These are phyloP conservation scores for Monosporascus sp. DNA, from an alignment of 2,329 filamentous ascomycete genomes.

Conservation along the genomic window DNA sequence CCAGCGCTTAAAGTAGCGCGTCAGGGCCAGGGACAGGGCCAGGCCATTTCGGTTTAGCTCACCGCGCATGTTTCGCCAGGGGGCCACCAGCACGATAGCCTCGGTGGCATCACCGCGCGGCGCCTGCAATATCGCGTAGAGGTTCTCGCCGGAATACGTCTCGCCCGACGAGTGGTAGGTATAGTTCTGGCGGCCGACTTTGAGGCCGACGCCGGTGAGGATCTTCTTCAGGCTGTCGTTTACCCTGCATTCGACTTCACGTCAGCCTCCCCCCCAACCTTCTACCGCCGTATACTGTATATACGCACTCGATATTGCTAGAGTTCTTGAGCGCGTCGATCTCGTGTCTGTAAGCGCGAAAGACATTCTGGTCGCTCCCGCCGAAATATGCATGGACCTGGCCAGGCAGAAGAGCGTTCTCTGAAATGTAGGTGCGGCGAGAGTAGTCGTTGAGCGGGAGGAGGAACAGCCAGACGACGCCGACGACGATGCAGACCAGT, in stretches of 20 bases:
- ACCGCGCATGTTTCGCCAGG: conserved; percentile 77
- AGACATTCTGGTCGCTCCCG: conserved; percentile 91
- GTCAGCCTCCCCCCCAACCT: background rate
- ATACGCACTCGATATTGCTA: conserved; percentile 46
- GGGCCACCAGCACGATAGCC: conserved; percentile 85
- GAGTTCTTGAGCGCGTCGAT: conserved; percentile 56
- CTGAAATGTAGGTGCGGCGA: conserved; percentile 88
- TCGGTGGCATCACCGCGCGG: conserved; percentile 95
- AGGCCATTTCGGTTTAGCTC: conserved; percentile 83
- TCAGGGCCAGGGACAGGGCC: conserved; percentile 76
- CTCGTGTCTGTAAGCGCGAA: conserved; percentile 84
- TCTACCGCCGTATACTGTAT: background rate
- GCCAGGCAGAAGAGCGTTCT: conserved; percentile 90
- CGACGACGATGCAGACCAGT: conserved; percentile 75
- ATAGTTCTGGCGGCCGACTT: conserved; percentile 83
- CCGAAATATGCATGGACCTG: conserved; percentile 98
- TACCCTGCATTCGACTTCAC: conserved; percentile 34
- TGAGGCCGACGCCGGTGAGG: conserved; percentile 73
- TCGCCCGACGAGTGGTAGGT: conserved; percentile 75
- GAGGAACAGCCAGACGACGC: conserved; percentile 82
- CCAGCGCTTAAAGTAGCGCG: conserved; percentile 95
- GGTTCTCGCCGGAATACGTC: conserved; percentile 74
- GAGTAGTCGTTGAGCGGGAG: conserved; percentile 89
- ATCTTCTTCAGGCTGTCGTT: conserved; percentile 71
- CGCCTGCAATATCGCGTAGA: conserved; percentile 89